phyloP scores from a whole-genome alignment of 768 basidiomycete genomes.

The Trametes villosa region DNA sequence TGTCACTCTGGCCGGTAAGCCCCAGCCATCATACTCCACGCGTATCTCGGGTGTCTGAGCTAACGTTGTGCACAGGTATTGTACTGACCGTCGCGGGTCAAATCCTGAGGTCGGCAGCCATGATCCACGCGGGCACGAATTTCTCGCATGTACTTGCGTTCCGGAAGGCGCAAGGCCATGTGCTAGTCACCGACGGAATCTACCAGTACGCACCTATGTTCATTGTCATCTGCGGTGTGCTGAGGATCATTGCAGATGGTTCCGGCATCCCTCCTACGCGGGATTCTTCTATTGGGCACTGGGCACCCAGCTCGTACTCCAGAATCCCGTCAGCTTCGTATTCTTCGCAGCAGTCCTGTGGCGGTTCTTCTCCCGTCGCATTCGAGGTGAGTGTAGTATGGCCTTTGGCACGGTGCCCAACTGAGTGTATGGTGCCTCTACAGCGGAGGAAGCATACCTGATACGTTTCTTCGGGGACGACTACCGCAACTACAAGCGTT shows the following conservation, averaged over 20 bases:
- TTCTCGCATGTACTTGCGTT: slow-evolving; percentile 91
- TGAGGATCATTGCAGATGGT: slow-evolving; percentile 55
- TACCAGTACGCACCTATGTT: slow-evolving; percentile 67
- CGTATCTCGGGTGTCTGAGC: background rate
- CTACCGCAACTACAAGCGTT: slow-evolving; percentile 74
- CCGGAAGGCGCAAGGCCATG: slow-evolving; percentile 72
- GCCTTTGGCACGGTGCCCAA: background rate
- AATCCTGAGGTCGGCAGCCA: slow-evolving; percentile 81
- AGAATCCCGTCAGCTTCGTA: slow-evolving; percentile 78
- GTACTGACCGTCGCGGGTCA: slow-evolving; percentile 72
- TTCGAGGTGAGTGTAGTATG: slow-evolving; percentile 61
- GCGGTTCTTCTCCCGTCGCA: slow-evolving; percentile 86
- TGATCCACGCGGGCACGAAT: slow-evolving; percentile 93
- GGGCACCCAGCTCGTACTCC: slow-evolving; percentile 89
- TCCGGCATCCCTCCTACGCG: slow-evolving; percentile 94
- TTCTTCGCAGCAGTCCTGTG: slow-evolving; percentile 73
- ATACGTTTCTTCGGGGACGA: slow-evolving; percentile 89
- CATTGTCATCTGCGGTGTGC: background rate
- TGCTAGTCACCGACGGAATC: slow-evolving; percentile 85
- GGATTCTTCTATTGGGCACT: slow-evolving; percentile 99
- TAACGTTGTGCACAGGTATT: slow-evolving; percentile 53
- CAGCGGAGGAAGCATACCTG: slow-evolving; percentile 83
- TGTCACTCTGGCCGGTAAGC: slow-evolving; percentile 62
- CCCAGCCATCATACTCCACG: background rate
- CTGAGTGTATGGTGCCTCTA: background rate